Base-by-base conservation (phyloP, 2,329 filamentous ascomycete species). In the Fusarium longipes region DNA sequence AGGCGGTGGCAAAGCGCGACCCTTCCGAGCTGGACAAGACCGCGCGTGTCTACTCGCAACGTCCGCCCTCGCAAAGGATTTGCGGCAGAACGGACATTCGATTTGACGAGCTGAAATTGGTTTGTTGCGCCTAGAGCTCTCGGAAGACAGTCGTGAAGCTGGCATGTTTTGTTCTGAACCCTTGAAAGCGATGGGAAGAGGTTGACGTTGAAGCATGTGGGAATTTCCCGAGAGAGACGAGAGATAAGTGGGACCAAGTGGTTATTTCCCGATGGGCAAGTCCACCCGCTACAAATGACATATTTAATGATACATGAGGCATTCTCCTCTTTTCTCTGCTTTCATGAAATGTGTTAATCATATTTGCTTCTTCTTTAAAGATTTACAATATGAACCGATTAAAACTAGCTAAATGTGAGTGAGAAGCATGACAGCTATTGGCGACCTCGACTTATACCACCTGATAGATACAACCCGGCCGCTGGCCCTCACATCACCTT, bases 31-130 rank as follows among this genome's bases (percentile, higher is more conserved):
- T 5, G 30, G 33, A 24, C 68, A 71, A 2, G 58, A 65, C 10
- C 33, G 32, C 3, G 63, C 27, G 25, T 71, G 68, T 1, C 68
- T 52, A 2, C 54, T 54, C 6, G 68, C 39, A 6, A 65, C 54
- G 17, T 71, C 68, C 3, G 57, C 58, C 20, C 68, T 53, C 5
- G 25, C 20, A 10, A 71, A 71, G 1, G 20, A 12, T 11, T 70
- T 65, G 0, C 43, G 20, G 11, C 68, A 71, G 18, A 71, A 71
- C 5, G 42, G 47, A 15, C 68, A 71, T n/a, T 42, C 6, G 0
- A 24, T 42, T 8, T 27, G 54, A 3, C 4, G 2, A 0, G 14
- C 8, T 2, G 32, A 20, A 5, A 57, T 11, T 3, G 47, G 43
- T 0, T 45, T 48, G 1, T 5, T 35, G 24, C 65, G 67, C 6